Evolutionary conservation across 1,284 basidiomycete species (phyloP).

Genomic region (Marasmius sp.): DNA sequence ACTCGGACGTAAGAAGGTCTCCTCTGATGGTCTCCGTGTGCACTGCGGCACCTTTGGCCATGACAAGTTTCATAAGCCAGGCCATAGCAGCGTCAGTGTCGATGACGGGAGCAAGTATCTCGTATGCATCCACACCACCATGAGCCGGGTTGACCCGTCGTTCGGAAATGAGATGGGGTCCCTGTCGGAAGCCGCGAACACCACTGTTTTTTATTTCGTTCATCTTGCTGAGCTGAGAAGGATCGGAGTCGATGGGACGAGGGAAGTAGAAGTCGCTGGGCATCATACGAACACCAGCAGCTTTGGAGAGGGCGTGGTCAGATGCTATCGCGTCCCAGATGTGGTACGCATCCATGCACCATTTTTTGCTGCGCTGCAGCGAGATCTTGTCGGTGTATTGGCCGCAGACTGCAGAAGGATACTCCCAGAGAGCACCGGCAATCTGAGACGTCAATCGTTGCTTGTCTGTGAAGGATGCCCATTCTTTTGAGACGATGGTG

Average conservation of each 20-base stretch:
- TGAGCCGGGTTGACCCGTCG: slow-evolving; percentile 27
- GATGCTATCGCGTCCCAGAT: slow-evolving; percentile 18
- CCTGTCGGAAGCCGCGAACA: slow-evolving; percentile 31
- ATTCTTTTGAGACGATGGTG: slow-evolving; percentile 25
- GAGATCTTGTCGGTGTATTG: slow-evolving; percentile 31
- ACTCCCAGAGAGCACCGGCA: slow-evolving; percentile 34
- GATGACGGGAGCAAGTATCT: slow-evolving; percentile 33
- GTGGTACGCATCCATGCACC: slow-evolving; percentile 33
- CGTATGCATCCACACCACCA: slow-evolving; percentile 35
- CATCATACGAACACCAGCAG: slow-evolving; percentile 21
- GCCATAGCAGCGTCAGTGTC: slow-evolving; percentile 37
- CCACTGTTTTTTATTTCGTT: slow-evolving; percentile 12
- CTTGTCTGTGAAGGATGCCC: slow-evolving; percentile 7
- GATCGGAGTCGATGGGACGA: slow-evolving; percentile 24
- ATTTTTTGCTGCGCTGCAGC: slow-evolving; percentile 27
- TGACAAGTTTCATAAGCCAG: slow-evolving; percentile 28
- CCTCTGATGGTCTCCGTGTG: slow-evolving; percentile 27
- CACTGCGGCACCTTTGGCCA: slow-evolving; percentile 29
- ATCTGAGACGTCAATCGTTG: slow-evolving; percentile 31
- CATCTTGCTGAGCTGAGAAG: slow-evolving; percentile 33
- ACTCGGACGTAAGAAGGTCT: slow-evolving; percentile 26
- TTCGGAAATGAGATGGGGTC: slow-evolving; percentile 18
- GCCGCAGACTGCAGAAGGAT: slow-evolving; percentile 35
- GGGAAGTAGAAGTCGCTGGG: slow-evolving; percentile 33
- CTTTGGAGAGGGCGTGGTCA: slow-evolving; percentile 7